Evolutionary conservation across 805 yeast genomes (phyloP), one percentile per base, ranked within the genome.

Genomic region (Candida maesae): DNA sequence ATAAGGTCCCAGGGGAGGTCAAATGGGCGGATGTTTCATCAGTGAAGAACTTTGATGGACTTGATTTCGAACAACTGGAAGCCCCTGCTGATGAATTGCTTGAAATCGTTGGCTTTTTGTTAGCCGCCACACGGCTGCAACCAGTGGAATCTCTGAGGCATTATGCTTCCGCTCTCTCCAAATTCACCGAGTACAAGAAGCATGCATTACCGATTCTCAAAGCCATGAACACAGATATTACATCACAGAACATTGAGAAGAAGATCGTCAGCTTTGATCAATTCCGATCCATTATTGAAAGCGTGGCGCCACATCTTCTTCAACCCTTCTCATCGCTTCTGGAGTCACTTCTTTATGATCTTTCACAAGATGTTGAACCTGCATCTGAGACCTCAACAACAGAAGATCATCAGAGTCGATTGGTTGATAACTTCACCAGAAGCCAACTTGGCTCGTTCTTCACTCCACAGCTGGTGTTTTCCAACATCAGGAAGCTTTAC

Each of bases 401-500:
- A 14, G 31, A 28, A n/a, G 50, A 78, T 5, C 64, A 67, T 45
- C 26, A 31, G 12, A 38, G 42, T 14, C 36, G 46, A 3, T 50
- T 76, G 14, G 53, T 79, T 28, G 62, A 65, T 46, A 60, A 63
- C 36, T 70, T 56, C 10, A 47, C 63, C 4, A 41, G 65, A 5
- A 61, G 77, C 0, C 78, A 73, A 45, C 51, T 78, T 13, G 60
- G 67, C 2, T 57, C 70, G 0, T 52, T 65, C 16, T 50, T 73
- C 36, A 66, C 67, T 1, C 53, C 60, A 2, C 71, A 66, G 21
- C 48, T 75, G 4, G 63, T 77, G 0, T 66, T 65, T 17, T 64
- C 74, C 4, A 71, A 74, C 32, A 55, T 84, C 39, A 68, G 77
- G 33, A 78, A 77, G 50, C 70, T 90, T 10, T 90, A 81, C 52